phyloP scores from a whole-genome alignment of 176 grass and related monocot species.

The Ensete glaucum region DNA sequence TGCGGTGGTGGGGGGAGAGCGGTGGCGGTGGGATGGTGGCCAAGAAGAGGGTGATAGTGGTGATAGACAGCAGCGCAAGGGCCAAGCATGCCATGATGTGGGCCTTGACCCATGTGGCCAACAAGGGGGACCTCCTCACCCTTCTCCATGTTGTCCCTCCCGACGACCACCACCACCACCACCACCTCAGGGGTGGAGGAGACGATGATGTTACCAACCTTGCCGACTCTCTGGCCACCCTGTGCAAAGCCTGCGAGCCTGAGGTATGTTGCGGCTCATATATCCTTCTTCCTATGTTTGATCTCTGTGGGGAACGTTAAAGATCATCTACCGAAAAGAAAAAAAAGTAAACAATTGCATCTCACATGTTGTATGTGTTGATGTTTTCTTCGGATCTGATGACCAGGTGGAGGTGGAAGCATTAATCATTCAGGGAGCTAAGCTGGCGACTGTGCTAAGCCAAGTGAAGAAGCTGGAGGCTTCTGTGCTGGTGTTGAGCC shows the following conservation, averaged over 20 bases:
- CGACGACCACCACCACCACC: slow-evolving; percentile 10
- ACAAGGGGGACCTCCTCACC: slow-evolving; percentile 78
- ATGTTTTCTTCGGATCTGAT: neutral
- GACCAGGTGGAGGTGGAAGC: slow-evolving; percentile 22
- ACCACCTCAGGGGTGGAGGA: neutral
- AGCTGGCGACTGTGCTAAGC: slow-evolving; percentile 20
- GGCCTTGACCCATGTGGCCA: slow-evolving; percentile 90
- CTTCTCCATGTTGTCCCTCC: slow-evolving; percentile 68
- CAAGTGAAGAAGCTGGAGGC: slow-evolving; percentile 24
- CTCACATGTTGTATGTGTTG: neutral
- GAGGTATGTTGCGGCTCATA: slow-evolving; percentile 38
- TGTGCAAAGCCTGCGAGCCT: slow-evolving; percentile 84
- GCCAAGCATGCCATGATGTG: slow-evolving; percentile 99
- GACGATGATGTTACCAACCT: slow-evolving; percentile 42
- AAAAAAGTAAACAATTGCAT: neutral
- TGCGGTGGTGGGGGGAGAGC: slow-evolving; percentile 17
- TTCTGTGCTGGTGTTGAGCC: slow-evolving; percentile 19
- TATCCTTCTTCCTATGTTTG: neutral
- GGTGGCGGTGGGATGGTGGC: slow-evolving; percentile 20
- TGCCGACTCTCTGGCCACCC: slow-evolving; percentile 72
- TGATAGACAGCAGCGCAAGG: slow-evolving; percentile 64
- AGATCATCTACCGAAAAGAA: neutral
- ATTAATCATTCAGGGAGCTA: slow-evolving; percentile 10
- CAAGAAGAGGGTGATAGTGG: slow-evolving; percentile 93
- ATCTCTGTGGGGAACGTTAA: neutral